Percentiles rank a stretch among this genome's conserved stretches.
Conservation (phyloP, 768 basidiomycete species). For the Trametes villosa region DNA sequence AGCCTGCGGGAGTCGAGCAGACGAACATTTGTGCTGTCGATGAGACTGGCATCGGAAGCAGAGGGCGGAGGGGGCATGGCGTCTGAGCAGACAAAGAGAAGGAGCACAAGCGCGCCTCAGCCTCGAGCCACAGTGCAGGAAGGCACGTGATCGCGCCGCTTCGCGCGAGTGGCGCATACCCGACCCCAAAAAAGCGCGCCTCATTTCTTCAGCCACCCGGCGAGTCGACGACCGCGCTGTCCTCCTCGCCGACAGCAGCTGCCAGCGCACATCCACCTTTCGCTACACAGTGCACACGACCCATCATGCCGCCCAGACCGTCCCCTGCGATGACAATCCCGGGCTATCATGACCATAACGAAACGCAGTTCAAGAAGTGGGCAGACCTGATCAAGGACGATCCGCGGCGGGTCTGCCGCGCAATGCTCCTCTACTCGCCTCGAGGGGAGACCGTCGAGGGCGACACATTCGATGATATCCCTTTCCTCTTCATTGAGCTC, state of each 20-base stretch:
- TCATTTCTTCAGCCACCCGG: neutral
- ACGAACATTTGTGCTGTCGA: slow-evolving; percentile 19
- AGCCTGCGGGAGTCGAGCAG: neutral
- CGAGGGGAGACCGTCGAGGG: slow-evolving; percentile 5
- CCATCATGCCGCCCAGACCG: neutral
- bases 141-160: neutral
- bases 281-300: too few species aligned
- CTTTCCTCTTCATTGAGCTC: neutral
- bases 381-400: slow-evolving; percentile 6
- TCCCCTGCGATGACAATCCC: neutral
- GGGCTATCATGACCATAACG: neutral
- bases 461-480: neutral
- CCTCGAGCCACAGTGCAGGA: neutral
- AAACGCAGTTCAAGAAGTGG: slow-evolving; percentile 3
- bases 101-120: neutral
- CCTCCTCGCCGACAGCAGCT: too few species aligned
- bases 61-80: neutral
- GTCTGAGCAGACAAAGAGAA: neutral
- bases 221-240: too few species aligned
- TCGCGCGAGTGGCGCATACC: too few species aligned
- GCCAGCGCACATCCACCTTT: neutral
- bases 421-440: neutral
- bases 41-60: neutral
- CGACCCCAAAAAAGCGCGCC: neutral
- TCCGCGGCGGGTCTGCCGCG: slow-evolving; percentile 5